These are phyloP conservation scores for Thalassiosira ordinaria DNA, from an alignment of 352 stramenopile genomes.

Conservation along the genomic window DNA sequence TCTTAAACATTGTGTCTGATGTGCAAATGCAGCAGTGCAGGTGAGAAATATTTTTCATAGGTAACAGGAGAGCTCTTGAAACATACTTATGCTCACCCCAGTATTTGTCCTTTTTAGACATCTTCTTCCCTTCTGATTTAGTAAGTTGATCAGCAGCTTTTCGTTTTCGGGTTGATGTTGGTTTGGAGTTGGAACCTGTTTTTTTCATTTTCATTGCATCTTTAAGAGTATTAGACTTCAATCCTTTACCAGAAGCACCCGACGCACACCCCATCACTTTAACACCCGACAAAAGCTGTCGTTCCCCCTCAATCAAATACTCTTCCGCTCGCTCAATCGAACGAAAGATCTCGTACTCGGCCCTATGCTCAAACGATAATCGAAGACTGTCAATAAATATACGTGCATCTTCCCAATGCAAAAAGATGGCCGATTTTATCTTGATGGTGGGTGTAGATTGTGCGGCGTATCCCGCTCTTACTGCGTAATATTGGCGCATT, in stretches of 20 bases:
- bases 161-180: no score
- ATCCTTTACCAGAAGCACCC: no score
- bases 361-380: not conserved
- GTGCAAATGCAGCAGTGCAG: not conserved
- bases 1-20: conserved; percentile 6
- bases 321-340: conserved; percentile 16
- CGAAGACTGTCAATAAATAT: not conserved
- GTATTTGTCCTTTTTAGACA: not conserved
- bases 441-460: not conserved
- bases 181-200: no score
- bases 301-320: conserved; percentile 23
- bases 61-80: no score
- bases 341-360: conserved; percentile 2
- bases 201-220: no score
- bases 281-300: no score
- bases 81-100: not conserved
- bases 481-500: not conserved
- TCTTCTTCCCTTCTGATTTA: not conserved
- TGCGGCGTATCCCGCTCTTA: not conserved
- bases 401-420: conserved; percentile 1
- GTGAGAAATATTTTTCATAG: no score
- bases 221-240: no score
- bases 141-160: no score
- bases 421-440: conserved; percentile 1
- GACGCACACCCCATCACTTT: no score